Evolutionary conservation across 2,329 filamentous ascomycete species (phyloP).

Genomic region (Neurospora sp.): DNA sequence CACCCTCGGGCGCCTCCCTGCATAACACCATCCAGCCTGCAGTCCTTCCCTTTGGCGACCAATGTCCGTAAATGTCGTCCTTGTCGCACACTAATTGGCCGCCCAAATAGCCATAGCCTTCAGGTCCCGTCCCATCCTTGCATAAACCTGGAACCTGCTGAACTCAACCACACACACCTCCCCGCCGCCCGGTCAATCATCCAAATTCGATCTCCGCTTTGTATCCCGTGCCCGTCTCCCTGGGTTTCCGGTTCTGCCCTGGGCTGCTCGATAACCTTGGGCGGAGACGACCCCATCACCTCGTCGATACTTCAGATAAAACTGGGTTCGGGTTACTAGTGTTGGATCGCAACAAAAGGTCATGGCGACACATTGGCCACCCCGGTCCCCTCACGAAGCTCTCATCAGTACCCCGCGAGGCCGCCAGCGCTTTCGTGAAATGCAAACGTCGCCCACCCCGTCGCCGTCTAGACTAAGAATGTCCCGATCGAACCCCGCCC

Average conservation of each 20-base stretch:
- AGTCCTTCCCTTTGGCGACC: not conserved
- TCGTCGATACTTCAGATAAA: not conserved
- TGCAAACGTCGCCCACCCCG: constrained; percentile 54
- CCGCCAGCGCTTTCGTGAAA: constrained; percentile 61
- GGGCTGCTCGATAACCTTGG: not conserved
- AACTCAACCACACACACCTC: not conserved
- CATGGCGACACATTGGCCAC: constrained; percentile 52
- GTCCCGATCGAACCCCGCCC: constrained; percentile 26
- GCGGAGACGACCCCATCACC: not conserved
- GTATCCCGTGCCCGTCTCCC: not conserved
- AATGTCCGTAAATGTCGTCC: not conserved
- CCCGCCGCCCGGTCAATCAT: not conserved
- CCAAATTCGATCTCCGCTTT: not conserved
- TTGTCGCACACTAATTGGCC: not conserved
- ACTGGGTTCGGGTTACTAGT: not conserved
- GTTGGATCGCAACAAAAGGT: constrained; percentile 11
- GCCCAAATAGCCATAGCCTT: not conserved
- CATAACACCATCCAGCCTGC: not conserved
- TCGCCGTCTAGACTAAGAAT: constrained; percentile 48
- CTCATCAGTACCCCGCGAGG: constrained; percentile 64
- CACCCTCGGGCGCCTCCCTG: not conserved
- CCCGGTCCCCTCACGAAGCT: constrained; percentile 54
- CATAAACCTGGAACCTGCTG: not conserved
- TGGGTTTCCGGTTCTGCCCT: not conserved
- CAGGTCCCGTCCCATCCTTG: not conserved